Base-by-base conservation (phyloP, 108 stramenopile genomes). In the Nitzschia sp. region DNA sequence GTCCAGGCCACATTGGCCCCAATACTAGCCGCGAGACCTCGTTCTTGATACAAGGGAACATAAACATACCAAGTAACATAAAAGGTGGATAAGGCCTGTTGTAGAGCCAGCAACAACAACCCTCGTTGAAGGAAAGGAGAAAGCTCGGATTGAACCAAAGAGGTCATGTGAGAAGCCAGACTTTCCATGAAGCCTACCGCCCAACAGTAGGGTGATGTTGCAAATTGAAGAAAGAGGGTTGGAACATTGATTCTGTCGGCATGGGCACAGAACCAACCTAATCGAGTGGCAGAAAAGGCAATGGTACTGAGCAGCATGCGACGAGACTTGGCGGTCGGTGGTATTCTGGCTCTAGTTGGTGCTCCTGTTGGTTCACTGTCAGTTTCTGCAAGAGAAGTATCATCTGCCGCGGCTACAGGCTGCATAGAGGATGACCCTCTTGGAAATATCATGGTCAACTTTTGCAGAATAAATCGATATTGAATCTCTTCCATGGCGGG, bases 1-100 rank as follows among this genome's bases (percentile, higher is more conserved):
- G 73, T 74, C 73, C 73, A 74, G 19, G 66, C 51, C 10, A 74
- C 51, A 40, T 74, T 65, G 7, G 65, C 65, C 26, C 73, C 73
- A 20, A 74, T 60, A 3, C 65, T 67, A 10, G 73, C 73, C 21
- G 26, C 17, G 6, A 74, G 44, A 8, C 73, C 73, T 37, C 59
- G 34, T 41, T 66, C 54, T 9, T 39, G 14, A 37, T 74, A 74
- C 26, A 74, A 24, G 1, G 58, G 58, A 24, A 46, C 58, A 53
- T 56, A 74, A 2, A 74, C 64, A 34, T 67, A 41, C 29, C 54
- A 51, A 0, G 73, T 53, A 10, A 74, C 59, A n/a, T 61, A 54
- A 66, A 74, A 74, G 5, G 73, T 74, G 37, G 64, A 59, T 12
- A 74, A 25, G 19, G 73, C 57, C 40, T 74, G 73, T 15, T 74